Conservation (phyloP, 1,139 yeast genomes). For the Yamadazyma buinensis region DNA sequence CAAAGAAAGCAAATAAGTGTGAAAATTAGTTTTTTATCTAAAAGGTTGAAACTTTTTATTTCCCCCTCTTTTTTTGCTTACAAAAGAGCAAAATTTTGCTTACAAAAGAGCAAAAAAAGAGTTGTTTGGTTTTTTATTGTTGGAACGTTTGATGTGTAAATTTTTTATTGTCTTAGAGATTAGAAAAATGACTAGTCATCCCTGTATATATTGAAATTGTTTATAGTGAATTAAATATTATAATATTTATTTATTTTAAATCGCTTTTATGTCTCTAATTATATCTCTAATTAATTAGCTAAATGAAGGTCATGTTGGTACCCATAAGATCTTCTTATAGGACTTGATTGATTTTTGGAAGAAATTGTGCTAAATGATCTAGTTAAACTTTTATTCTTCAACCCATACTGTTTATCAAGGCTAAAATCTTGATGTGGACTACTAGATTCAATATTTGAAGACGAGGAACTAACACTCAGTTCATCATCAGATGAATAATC, state of each 20-base stretch:
- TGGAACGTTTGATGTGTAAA: too few species aligned
- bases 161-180: too few species aligned
- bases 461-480: slow-evolving; percentile 6
- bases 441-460: slow-evolving; percentile 3
- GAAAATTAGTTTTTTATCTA: too few species aligned
- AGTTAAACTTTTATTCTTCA: slow-evolving; percentile 11
- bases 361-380: slow-evolving; percentile 15
- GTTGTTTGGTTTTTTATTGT: slow-evolving; percentile 4
- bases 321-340: slow-evolving; percentile 20
- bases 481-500: slow-evolving; percentile 33
- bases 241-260: background rate
- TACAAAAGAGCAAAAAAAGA: too few species aligned
- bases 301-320: slow-evolving; percentile 13
- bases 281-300: slow-evolving; percentile 7
- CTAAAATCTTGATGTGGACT: slow-evolving; percentile 14
- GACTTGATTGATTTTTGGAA: slow-evolving; percentile 9
- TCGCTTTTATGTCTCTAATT: background rate
- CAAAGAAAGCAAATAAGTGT: too few species aligned
- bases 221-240: slow-evolving; percentile 7
- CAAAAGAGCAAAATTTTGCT: too few species aligned
- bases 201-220: slow-evolving; percentile 17
- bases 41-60: too few species aligned
- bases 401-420: slow-evolving; percentile 20
- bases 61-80: too few species aligned
- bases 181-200: too few species aligned